phyloP scores from a whole-genome alignment of 306 rosid species.

The Casuarina cunninghamiana region DNA sequence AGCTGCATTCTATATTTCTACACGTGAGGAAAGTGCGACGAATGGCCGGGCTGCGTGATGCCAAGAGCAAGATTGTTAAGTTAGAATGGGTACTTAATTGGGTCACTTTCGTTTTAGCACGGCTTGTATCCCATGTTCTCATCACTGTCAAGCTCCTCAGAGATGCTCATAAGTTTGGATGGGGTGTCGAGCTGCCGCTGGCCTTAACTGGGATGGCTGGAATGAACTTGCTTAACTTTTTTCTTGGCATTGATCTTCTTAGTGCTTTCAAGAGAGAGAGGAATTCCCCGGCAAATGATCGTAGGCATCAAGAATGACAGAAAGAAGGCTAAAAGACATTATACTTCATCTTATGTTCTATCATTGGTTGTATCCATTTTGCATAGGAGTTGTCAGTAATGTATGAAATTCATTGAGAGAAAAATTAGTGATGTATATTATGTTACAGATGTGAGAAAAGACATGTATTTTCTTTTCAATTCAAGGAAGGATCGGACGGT shows the following conservation, averaged over 20 bases:
- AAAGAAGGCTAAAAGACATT: slow-evolving; percentile 10
- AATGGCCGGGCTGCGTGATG: slow-evolving; percentile 72
- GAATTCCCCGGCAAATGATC: slow-evolving; percentile 27
- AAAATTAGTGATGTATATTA: not conserved
- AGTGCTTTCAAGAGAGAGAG: slow-evolving; percentile 70
- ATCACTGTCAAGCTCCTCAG: slow-evolving; percentile 72
- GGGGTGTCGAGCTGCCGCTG: slow-evolving; percentile 83
- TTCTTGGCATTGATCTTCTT: slow-evolving; percentile 84
- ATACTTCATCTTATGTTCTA: not conserved
- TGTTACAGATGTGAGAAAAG: not conserved
- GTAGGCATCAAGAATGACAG: slow-evolving; percentile 47
- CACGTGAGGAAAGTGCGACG: slow-evolving; percentile 77
- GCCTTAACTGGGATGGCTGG: slow-evolving; percentile 89
- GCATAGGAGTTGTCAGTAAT: not conserved
- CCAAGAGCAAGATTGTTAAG: slow-evolving; percentile 48
- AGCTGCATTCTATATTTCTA: slow-evolving; percentile 88
- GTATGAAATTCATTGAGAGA: not conserved
- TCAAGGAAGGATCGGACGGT: too few species aligned
- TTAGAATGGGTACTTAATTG: slow-evolving; percentile 90
- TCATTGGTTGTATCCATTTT: slow-evolving; percentile 21
- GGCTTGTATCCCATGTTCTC: slow-evolving; percentile 64
- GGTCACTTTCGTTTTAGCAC: slow-evolving; percentile 66
- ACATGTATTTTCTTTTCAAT: not conserved
- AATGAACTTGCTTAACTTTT: slow-evolving; percentile 78
- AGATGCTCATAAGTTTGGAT: slow-evolving; percentile 72